These are phyloP conservation scores for Alternaria hordeiaustralica DNA, from an alignment of 2,329 filamentous ascomycete species.

Conservation along the genomic window DNA sequence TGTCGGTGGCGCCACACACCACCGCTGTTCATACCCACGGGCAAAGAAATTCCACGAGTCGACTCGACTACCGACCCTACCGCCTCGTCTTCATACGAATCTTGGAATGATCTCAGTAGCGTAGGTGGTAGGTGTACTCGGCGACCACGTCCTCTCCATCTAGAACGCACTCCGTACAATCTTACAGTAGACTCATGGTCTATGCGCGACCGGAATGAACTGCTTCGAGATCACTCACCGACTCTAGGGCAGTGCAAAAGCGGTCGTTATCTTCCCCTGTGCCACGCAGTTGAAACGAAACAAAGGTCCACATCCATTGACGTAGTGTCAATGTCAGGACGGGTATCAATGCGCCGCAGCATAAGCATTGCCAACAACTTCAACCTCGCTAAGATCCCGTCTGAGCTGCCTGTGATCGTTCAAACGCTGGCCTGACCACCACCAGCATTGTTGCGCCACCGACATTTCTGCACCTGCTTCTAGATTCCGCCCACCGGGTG, in stretches of 20 bases:
- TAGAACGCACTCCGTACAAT: background rate
- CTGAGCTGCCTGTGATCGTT: background rate
- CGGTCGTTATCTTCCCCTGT: background rate
- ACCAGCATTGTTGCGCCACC: constrained; percentile 1
- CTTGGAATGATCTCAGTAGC: background rate
- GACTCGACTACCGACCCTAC: background rate
- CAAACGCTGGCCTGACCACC: background rate
- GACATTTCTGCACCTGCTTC: background rate
- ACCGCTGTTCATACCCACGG: constrained; percentile 1
- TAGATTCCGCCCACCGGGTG: constrained; percentile 11
- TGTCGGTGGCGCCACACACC: background rate
- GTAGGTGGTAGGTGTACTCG: background rate
- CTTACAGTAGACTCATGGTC: background rate
- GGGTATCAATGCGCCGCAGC: constrained; percentile 1
- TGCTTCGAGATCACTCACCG: background rate
- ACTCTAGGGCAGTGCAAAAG: background rate
- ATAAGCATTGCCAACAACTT: constrained; percentile 9
- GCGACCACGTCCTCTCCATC: background rate
- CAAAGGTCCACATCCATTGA: background rate
- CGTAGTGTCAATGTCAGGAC: background rate
- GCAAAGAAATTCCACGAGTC: constrained; percentile 9
- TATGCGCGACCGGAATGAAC: background rate
- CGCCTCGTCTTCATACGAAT: background rate
- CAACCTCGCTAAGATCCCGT: constrained; percentile 3
- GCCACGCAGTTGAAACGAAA: background rate